phyloP scores from a whole-genome alignment of 352 stramenopile species.

The Phytophthora macrochlamydospora region DNA sequence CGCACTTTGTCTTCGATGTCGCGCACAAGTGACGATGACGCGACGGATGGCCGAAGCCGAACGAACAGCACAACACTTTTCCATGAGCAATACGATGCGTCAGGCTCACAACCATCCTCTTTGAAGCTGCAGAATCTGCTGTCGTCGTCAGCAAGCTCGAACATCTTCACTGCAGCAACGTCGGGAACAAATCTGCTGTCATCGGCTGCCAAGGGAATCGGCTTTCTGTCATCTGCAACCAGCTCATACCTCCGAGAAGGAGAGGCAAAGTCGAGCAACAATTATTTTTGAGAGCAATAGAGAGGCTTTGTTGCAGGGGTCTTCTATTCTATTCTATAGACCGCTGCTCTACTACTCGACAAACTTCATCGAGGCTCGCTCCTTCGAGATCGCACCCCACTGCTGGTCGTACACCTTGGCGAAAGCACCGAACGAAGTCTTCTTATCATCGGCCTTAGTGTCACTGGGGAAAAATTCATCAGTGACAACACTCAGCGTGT shows the following conservation, averaged over 20 bases:
- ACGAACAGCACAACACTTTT: conserved; percentile 45
- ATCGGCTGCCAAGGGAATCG: conserved; percentile 83
- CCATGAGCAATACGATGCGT: conserved; percentile 44
- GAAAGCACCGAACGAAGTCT: conserved; percentile 41
- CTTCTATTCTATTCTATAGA: conserved; percentile 29
- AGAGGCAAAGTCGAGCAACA: conserved; percentile 45
- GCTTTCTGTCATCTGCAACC: conserved; percentile 78
- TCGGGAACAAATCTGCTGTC: conserved; percentile 67
- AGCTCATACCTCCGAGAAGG: conserved; percentile 64
- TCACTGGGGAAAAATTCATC: conserved; percentile 53
- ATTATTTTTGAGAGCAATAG: conserved; percentile 64
- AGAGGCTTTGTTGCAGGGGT: conserved; percentile 5
- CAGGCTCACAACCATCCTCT: conserved; percentile 41
- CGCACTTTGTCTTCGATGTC: conserved; percentile 40
- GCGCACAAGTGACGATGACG: conserved; percentile 35
- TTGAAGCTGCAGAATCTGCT: conserved; percentile 73
- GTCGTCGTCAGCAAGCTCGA: conserved; percentile 66
- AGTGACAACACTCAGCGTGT: conserved; percentile 62
- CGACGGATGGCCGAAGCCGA: conserved; percentile 27
- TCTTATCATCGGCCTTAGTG: conserved; percentile 16
- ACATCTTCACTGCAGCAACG: conserved; percentile 66
- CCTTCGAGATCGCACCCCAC: conserved; percentile 55
- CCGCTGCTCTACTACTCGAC: conserved; percentile 16
- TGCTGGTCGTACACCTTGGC: conserved; percentile 64
- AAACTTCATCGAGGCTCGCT: conserved; percentile 59